Conservation (phyloP, 2,329 filamentous ascomycete species). For the Ambrosiella beaveri region DNA sequence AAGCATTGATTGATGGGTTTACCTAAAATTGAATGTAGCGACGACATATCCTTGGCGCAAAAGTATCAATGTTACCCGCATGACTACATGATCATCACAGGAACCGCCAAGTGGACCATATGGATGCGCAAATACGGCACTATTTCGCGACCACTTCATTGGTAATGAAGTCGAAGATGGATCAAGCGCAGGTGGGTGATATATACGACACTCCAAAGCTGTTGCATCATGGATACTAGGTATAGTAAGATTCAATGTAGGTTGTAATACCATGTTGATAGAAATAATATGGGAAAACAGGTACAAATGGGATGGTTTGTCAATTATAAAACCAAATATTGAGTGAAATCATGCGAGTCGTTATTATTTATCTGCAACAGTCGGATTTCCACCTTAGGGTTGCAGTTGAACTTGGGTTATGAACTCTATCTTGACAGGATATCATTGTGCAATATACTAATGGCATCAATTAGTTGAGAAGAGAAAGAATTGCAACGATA, state of each 20-base stretch:
- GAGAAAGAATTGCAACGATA: background rate
- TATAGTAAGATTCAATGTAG: background rate
- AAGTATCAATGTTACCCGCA: constrained; percentile 44
- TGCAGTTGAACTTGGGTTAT: too few species aligned
- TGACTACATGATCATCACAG: constrained; percentile 68
- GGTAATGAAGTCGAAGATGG: constrained; percentile 18
- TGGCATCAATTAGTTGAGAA: too few species aligned
- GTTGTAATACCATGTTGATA: too few species aligned
- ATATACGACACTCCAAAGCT: constrained; percentile 64
- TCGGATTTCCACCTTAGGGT: too few species aligned
- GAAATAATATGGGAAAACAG: background rate
- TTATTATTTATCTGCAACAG: too few species aligned
- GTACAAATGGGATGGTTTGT: too few species aligned
- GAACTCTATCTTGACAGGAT: too few species aligned
- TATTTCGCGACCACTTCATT: constrained; percentile 29
- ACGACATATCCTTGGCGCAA: constrained; percentile 58
- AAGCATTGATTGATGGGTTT: background rate
- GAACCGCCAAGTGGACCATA: constrained; percentile 76
- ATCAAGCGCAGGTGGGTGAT: constrained; percentile 42
- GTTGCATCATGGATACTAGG: constrained; percentile 59
- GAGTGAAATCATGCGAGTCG: too few species aligned
- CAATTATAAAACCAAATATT: too few species aligned
- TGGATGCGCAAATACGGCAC: constrained; percentile 65
- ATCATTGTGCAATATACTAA: too few species aligned
- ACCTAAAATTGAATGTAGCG: constrained; percentile 81